These are phyloP conservation scores for Dioscorea cayenensis DNA, from an alignment of 116 monocot species.

Conservation along the genomic window DNA sequence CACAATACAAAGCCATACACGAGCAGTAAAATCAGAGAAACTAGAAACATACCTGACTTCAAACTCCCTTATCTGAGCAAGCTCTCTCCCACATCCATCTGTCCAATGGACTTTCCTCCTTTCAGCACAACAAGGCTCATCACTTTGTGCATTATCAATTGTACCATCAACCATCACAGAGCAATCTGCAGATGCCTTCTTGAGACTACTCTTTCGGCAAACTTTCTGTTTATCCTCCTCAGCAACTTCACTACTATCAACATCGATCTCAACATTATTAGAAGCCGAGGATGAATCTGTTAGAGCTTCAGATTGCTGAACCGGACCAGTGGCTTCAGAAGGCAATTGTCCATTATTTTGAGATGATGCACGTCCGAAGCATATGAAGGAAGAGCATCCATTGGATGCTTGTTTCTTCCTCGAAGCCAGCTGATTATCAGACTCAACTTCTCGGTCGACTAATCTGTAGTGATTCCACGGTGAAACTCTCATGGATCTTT, in stretches of 20 bases:
- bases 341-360: slow-evolving; percentile 19
- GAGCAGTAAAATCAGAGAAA: not conserved
- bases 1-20: not conserved
- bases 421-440: slow-evolving; percentile 40
- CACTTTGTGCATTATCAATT: slow-evolving; percentile 19
- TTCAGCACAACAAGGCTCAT: slow-evolving; percentile 18
- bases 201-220: slow-evolving; percentile 50
- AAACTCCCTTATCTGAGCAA: slow-evolving; percentile 76
- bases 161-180: slow-evolving; percentile 7
- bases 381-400: slow-evolving; percentile 48
- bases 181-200: slow-evolving; percentile 25
- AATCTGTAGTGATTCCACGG: slow-evolving; percentile 73
- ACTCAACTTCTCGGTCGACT: slow-evolving; percentile 39
- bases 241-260: slow-evolving; percentile 1
- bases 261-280: slow-evolving; percentile 7
- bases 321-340: slow-evolving; percentile 14
- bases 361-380: slow-evolving; percentile 37
- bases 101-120: slow-evolving; percentile 86
- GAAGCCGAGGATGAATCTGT: slow-evolving; percentile 19
- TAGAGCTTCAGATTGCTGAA: slow-evolving; percentile 19
- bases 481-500: slow-evolving; percentile 62
- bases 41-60: slow-evolving; percentile 52
- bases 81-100: slow-evolving; percentile 67
- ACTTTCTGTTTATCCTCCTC: slow-evolving; percentile 20
- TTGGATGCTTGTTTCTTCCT: slow-evolving; percentile 19